Percentiles rank a stretch among this genome's conserved stretches.
phyloP scores from a whole-genome alignment of 192 early-diverging fungal species.

The Phycomyces blakesleeanus region DNA sequence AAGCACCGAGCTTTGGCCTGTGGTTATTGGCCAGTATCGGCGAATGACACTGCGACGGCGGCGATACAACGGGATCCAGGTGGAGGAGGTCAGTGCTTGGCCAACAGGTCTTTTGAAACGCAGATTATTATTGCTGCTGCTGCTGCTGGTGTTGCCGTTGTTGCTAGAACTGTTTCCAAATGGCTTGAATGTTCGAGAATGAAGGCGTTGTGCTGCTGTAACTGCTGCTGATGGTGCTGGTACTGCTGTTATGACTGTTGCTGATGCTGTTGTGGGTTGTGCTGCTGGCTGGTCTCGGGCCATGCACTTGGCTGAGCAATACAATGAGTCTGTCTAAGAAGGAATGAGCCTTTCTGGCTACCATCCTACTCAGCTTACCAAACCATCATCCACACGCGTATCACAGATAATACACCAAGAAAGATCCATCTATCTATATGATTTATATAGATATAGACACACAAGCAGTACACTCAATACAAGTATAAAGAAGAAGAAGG shows the following conservation, averaged over 20 bases:
- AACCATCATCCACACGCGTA: slow-evolving; percentile 20
- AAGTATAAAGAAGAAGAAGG: too few species aligned
- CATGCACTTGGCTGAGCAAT: slow-evolving; percentile 21
- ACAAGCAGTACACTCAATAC: too few species aligned
- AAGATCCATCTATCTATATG: slow-evolving; percentile 21
- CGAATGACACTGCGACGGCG: slow-evolving; percentile 15
- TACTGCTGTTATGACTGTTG: too few species aligned
- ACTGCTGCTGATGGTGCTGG: too few species aligned
- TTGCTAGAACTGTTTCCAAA: too few species aligned
- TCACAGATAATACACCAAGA: slow-evolving; percentile 40
- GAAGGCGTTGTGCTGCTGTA: slow-evolving; percentile 3
- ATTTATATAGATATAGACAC: neutral
- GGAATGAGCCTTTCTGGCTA: neutral
- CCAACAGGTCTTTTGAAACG: too few species aligned
- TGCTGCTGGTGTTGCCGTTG: too few species aligned
- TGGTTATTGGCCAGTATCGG: too few species aligned
- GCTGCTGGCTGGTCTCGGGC: slow-evolving; percentile 12
- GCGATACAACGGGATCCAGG: slow-evolving; percentile 13
- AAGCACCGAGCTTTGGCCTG: too few species aligned
- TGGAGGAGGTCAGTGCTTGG: too few species aligned
- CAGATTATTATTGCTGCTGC: too few species aligned
- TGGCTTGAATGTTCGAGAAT: slow-evolving; percentile 10
- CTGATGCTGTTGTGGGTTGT: neutral
- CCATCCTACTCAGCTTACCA: slow-evolving; percentile 14
- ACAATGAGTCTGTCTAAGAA: slow-evolving; percentile 14